Percentiles rank a stretch among this genome's conserved stretches.
These are phyloP conservation scores for Grammothele lineata DNA, from an alignment of 768 basidiomycete species.

Conservation along the genomic window DNA sequence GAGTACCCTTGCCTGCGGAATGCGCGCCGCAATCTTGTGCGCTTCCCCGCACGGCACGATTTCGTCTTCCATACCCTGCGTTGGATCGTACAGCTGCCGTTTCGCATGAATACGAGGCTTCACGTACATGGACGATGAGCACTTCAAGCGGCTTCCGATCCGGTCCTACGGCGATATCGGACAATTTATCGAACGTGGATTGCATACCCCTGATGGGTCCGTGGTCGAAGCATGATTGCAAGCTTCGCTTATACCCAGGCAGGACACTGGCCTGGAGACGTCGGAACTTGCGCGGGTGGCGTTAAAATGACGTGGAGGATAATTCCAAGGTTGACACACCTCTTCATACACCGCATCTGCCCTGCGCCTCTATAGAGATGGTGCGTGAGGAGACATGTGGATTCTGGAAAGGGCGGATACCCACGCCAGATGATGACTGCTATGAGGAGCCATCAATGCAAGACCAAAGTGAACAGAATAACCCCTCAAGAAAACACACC, in stretches of 20 bases:
- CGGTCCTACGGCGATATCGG: neutral
- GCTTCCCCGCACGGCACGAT: slow-evolving; percentile 55
- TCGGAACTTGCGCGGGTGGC: slow-evolving; percentile 52
- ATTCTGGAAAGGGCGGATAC: too few species aligned
- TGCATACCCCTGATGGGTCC: slow-evolving; percentile 25
- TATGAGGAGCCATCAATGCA: too few species aligned
- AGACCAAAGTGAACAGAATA: too few species aligned
- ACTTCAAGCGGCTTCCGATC: slow-evolving; percentile 7
- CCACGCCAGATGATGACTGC: too few species aligned
- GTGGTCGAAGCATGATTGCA: slow-evolving; percentile 47
- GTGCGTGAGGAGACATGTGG: too few species aligned
- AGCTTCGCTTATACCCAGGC: slow-evolving; percentile 62
- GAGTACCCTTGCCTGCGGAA: slow-evolving; percentile 45
- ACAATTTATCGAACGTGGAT: slow-evolving; percentile 20
- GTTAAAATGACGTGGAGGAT: too few species aligned
- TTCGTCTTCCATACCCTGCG: slow-evolving; percentile 59
- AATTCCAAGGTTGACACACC: too few species aligned
- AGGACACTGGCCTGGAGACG: slow-evolving; percentile 69
- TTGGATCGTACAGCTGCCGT: neutral
- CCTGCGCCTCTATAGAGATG: too few species aligned
- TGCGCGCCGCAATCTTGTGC: slow-evolving; percentile 38
- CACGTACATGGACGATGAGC: slow-evolving; percentile 16
- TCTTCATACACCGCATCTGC: too few species aligned
- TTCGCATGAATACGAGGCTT: too few species aligned
- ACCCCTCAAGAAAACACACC: slow-evolving; percentile 35